Conservation (phyloP, 768 basidiomycete genomes). For the Calocera cornea region DNA sequence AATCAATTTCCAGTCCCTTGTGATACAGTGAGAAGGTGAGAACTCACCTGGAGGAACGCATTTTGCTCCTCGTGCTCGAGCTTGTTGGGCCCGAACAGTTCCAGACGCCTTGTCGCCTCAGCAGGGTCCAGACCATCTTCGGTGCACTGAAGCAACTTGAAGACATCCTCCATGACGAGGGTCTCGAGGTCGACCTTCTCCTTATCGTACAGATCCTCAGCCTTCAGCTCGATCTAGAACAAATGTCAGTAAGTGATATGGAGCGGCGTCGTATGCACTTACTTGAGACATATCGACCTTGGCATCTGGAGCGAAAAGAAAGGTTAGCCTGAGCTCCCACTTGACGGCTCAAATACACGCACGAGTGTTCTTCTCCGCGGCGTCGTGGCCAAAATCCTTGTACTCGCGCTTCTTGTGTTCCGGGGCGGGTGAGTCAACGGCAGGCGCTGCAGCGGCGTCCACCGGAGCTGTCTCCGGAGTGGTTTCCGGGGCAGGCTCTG, state of each 20-base stretch:
- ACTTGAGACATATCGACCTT: constrained; percentile 77
- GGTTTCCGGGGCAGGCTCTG: constrained; percentile 5
- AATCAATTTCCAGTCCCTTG: background rate
- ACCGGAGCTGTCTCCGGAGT: background rate
- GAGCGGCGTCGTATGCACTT: background rate
- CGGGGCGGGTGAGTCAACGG: constrained; percentile 7
- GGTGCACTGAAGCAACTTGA: constrained; percentile 84
- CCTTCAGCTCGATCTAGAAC: constrained; percentile 65
- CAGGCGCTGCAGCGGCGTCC: background rate
- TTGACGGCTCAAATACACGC: constrained; percentile 18
- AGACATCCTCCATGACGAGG: constrained; percentile 90
- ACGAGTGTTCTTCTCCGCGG: constrained; percentile 49
- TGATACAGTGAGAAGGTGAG: constrained; percentile 5
- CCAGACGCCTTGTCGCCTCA: constrained; percentile 73
- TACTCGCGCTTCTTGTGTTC: constrained; percentile 64
- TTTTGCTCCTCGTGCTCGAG: constrained; percentile 85
- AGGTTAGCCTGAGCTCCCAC: background rate
- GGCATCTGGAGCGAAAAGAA: constrained; percentile 41
- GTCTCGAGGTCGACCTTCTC: constrained; percentile 99
- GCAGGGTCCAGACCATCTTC: constrained; percentile 61
- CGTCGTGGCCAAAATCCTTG: constrained; percentile 71
- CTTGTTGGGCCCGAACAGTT: constrained; percentile 93
- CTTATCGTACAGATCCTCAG: constrained; percentile 91
- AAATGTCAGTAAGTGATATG: background rate
- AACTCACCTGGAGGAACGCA: constrained; percentile 64